A percentile compares a stretch with the other conserved stretches of the same genome.
Evolutionary conservation across 1,139 yeast species (phyloP).

Genomic region (Suhomyces choctaworum): DNA sequence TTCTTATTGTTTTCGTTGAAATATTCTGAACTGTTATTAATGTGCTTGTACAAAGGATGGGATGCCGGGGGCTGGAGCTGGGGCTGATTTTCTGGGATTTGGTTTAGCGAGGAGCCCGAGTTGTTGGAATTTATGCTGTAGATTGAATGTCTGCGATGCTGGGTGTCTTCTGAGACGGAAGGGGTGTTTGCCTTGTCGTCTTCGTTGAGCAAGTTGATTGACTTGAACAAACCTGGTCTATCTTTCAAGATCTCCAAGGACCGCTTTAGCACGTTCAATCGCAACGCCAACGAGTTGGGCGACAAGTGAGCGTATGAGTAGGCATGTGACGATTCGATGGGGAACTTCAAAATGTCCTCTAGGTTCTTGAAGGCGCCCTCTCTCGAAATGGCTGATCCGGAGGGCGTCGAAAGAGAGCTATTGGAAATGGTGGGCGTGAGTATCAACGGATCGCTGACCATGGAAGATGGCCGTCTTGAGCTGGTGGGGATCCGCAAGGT

Average conservation of each 20-base stretch:
- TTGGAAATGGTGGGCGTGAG: slow-evolving; percentile 17
- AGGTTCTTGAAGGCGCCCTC: slow-evolving; percentile 17
- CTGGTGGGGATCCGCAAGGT: slow-evolving; percentile 6
- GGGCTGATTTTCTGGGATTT: slow-evolving; percentile 1
- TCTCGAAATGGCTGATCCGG: slow-evolving; percentile 1
- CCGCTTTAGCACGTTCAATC: slow-evolving; percentile 72
- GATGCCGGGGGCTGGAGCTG: slow-evolving; percentile 13
- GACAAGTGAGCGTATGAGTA: slow-evolving; percentile 83
- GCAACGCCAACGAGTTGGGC: slow-evolving; percentile 74
- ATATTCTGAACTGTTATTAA: slow-evolving; percentile 28
- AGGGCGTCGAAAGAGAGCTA: neutral
- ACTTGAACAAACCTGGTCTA: slow-evolving; percentile 52
- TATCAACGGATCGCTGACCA: slow-evolving; percentile 8
- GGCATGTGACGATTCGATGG: slow-evolving; percentile 80
- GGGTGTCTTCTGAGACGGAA: neutral
- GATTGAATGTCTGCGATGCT: slow-evolving; percentile 9
- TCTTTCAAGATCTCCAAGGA: slow-evolving; percentile 72
- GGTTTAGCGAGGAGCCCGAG: slow-evolving; percentile 12
- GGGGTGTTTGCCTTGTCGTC: neutral
- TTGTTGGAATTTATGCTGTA: slow-evolving; percentile 14
- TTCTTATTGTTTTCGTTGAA: slow-evolving; percentile 20
- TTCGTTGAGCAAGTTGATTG: slow-evolving; percentile 18
- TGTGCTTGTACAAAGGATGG: slow-evolving; percentile 14
- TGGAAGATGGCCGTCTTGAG: slow-evolving; percentile 11
- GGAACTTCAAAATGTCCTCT: slow-evolving; percentile 52